Evolutionary conservation across 768 basidiomycete species (phyloP).

Genomic region (Trametes cubensis): DNA sequence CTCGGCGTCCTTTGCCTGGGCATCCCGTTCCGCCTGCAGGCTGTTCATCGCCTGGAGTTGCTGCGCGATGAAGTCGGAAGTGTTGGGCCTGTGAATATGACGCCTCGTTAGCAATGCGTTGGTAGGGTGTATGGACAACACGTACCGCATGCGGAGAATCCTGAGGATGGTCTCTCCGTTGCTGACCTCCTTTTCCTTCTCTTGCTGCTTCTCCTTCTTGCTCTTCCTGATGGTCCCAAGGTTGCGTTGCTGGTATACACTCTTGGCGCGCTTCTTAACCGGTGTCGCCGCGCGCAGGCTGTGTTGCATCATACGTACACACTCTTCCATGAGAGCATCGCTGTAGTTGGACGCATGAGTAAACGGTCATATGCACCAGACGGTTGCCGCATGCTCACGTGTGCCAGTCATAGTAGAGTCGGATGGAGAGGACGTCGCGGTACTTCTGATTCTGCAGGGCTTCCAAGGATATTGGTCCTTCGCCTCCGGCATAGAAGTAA

Average conservation of each 20-base stretch:
- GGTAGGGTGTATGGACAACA: conserved; percentile 4
- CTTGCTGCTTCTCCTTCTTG: conserved; percentile 88
- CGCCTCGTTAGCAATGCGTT: neutral
- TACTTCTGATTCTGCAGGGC: conserved; percentile 93
- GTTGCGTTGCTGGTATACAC: conserved; percentile 89
- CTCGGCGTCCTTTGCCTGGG: conserved; percentile 62
- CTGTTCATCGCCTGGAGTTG: conserved; percentile 80
- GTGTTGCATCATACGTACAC: conserved; percentile 93
- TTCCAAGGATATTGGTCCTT: conserved; percentile 86
- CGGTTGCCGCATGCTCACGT: conserved; percentile 55
- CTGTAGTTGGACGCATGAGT: conserved; percentile 38
- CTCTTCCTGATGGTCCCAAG: conserved; percentile 94
- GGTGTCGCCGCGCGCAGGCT: conserved; percentile 73
- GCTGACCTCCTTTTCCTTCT: conserved; percentile 73
- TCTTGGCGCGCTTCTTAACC: conserved; percentile 88
- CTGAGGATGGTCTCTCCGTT: conserved; percentile 90
- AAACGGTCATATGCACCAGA: neutral
- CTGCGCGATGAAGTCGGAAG: conserved; percentile 85
- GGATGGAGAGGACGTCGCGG: conserved; percentile 85
- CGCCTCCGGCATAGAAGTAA: conserved; percentile 94
- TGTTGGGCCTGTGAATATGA: conserved; percentile 57
- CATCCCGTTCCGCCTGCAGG: conserved; percentile 84
- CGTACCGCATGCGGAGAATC: conserved; percentile 93
- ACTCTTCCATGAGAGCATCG: conserved; percentile 90
- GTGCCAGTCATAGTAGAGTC: conserved; percentile 95